Evolutionary conservation across 768 basidiomycete genomes (phyloP).

Genomic region (Dentipellis sp.): DNA sequence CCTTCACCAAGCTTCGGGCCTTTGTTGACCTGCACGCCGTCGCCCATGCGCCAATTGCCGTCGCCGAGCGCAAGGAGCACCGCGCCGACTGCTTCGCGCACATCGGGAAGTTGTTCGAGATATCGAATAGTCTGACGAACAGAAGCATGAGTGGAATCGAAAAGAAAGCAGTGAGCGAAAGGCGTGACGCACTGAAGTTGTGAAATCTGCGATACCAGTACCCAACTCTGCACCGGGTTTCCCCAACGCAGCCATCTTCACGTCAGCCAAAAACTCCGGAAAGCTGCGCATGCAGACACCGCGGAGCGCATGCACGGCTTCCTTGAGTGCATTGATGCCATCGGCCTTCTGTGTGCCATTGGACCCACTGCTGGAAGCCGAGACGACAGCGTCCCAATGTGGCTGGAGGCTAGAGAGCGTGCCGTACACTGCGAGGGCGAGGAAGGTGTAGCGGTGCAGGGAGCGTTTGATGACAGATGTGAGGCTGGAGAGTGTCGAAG

Average conservation of each 20-base stretch:
- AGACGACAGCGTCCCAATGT: constrained; percentile 60
- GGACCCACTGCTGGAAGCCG: constrained; percentile 1
- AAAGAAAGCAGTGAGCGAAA: not conserved
- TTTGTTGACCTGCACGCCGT: constrained; percentile 52
- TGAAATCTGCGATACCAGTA: constrained; percentile 56
- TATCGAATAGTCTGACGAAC: constrained; percentile 51
- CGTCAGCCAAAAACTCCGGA: constrained; percentile 74
- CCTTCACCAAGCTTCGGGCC: constrained; percentile 34
- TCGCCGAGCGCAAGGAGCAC: constrained; percentile 68
- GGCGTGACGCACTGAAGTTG: constrained; percentile 34
- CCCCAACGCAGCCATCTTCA: constrained; percentile 53
- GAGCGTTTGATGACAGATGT: constrained; percentile 63
- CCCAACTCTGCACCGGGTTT: constrained; percentile 51
- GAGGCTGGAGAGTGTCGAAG: constrained; percentile 53
- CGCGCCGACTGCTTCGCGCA: constrained; percentile 56
- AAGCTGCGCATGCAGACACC: constrained; percentile 72
- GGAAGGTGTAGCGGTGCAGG: constrained; percentile 69
- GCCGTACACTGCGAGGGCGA: constrained; percentile 66
- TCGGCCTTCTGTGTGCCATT: constrained; percentile 27
- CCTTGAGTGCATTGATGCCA: constrained; percentile 58
- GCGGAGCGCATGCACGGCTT: constrained; percentile 54
- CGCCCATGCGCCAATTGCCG: constrained; percentile 91
- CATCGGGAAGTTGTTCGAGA: constrained; percentile 60
- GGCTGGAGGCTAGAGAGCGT: constrained; percentile 45
- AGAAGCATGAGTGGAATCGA: not conserved